Evolutionary conservation across 768 basidiomycete species (phyloP), one percentile per base, ranked within the genome.

Genomic region (Boletus coccyginus): DNA sequence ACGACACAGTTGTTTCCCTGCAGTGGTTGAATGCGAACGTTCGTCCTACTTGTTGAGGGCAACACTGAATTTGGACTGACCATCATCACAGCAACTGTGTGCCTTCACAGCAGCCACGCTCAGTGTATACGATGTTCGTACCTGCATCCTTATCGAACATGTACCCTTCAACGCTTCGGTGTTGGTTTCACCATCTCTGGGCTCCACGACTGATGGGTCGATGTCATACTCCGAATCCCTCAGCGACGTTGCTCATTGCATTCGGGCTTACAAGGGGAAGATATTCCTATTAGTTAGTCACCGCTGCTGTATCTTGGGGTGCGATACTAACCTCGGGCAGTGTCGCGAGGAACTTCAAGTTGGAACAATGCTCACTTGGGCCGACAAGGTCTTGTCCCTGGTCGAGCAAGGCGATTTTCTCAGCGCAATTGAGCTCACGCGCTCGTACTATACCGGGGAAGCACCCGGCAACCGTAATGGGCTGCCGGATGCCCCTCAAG

Each of bases 1-100:
- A 83, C 32, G 82, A 81, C 29, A 78, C 82, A 53, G 80, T 94
- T 19, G 73, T 90, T 36, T 85, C 86, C 9, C 57, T 97, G 33
- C 88, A 94, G 60, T 98, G 96, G 97, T 77, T 94, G 64, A 95
- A 92, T 70, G 76, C 77, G 56, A 83, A 87, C 74, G 96, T 98
- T 75, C 74, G 94, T 68, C 63, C 74, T 74, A 62, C 5, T 58
- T 36, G 13, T 54, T 21, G 7, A 24, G 43, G 29, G 41, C 17
- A 51, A 35, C 2, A 35, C 31, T 35, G 47, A 38, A 33, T 47
- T 13, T 41, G 17, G 13, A 33, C 55, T 55, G 52, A 50, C 46
- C 42, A 31, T 61, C 57, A 39, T 52, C 50, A 19, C 50, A 92
- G 91, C 88, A 92, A 87, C 63, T 92, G 7, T 68, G 88, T 16